Evolutionary conservation across 495 filamentous ascomycete species (phyloP).

Genomic region (Amniculicola lignicola): DNA sequence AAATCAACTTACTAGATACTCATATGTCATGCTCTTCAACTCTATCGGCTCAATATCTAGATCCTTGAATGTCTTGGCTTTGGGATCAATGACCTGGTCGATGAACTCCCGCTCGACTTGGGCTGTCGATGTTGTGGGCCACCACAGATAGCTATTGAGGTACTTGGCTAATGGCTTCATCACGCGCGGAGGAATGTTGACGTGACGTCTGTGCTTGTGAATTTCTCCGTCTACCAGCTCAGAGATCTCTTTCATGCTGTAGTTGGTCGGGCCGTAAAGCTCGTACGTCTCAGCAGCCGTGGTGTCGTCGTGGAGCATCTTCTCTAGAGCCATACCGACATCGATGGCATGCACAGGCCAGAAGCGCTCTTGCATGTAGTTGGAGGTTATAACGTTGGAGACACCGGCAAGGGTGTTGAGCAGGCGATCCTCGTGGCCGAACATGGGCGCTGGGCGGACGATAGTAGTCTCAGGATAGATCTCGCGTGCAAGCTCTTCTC

Average conservation of each 20-base stretch:
- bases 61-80: conserved; percentile 93
- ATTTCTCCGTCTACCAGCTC: conserved; percentile 90
- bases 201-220: conserved; percentile 78
- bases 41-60: conserved; percentile 83
- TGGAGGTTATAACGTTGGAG: conserved; percentile 79
- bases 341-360: conserved; percentile 83
- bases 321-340: conserved; percentile 80
- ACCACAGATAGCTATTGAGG: conserved; percentile 82
- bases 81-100: conserved; percentile 86
- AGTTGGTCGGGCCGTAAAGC: conserved; percentile 90
- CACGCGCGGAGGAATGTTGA: conserved; percentile 83
- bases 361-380: conserved; percentile 86
- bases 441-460: conserved; percentile 89
- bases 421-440: conserved; percentile 90
- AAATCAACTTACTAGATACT: conserved; percentile 74
- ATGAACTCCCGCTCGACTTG: conserved; percentile 91
- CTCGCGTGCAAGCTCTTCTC: conserved; percentile 76
- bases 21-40: conserved; percentile 75
- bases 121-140: conserved; percentile 77
- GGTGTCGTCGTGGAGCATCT: conserved; percentile 83
- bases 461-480: conserved; percentile 99
- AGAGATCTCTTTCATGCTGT: conserved; percentile 82
- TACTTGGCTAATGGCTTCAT: conserved; percentile 67
- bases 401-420: conserved; percentile 78
- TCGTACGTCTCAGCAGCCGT: conserved; percentile 90